Evolutionary conservation across 2,329 filamentous ascomycete genomes (phyloP), one percentile per base, ranked within the genome.

Genomic region (Cordyceps cicadae): DNA sequence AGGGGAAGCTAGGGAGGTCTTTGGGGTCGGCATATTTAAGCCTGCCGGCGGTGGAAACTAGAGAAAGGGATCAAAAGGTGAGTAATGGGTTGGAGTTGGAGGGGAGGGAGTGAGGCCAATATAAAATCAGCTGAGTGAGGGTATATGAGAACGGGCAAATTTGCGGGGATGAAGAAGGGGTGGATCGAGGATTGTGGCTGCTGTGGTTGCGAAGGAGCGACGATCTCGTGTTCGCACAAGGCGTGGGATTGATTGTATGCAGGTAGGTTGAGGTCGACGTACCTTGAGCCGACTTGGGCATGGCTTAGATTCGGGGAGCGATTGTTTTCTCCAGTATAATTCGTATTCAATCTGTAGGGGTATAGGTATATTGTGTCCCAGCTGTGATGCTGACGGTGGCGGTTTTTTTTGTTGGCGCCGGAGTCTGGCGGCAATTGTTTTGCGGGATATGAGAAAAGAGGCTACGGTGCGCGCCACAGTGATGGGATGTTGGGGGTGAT

Each of bases 1-100:
- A 86, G 14, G 90, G 89, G 67, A 81, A 93, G 68, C 87, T 89
- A 43, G 90, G 90, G 24, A 94, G 81, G 66, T 89, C 86, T 68
- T 85, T 79, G 49, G 88, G 83, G 67, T 84, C 81, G 62, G 89
- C 89, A 77, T 91, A 89, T 71, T 86, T 88, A 62, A 92, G 76
- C 58, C 75, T 76, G 51, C 77, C 78, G 43, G 74, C 70, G 26
- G 67, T 66, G 55, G 68, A 66, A 41, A 63, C 68, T 70, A 64
- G 63, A 67, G 62, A 21, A 59, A 61, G 64, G 60, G 55, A 63
- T 29, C 5, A 59, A 59, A 12, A 17, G 45, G 56, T 56, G 51
- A 54, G 50, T 12, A 48, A 26, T n/a, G n/a, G n/a, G n/a, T 11
- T 5, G 37, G 56, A 12, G n/a, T 11, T 5, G 37, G 56, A 12